Evolutionary conservation across 2,329 filamentous ascomycete genomes (phyloP), one percentile per base, ranked within the genome.

Genomic region (Furcasterigmium furcatum): DNA sequence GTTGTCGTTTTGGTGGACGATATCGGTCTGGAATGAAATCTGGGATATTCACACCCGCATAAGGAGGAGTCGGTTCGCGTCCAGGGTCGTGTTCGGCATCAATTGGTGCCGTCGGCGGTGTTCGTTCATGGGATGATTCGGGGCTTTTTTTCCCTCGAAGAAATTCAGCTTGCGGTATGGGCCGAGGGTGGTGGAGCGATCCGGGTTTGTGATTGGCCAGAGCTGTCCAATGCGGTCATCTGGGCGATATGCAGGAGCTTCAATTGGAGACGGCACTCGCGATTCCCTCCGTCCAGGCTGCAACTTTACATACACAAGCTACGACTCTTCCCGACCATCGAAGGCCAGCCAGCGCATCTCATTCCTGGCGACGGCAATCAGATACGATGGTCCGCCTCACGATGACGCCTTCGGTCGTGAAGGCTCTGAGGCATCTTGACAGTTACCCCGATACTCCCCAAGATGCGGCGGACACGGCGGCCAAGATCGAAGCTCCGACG

Each of bases 371-470:
- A n/a, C n/a, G n/a, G n/a, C n/a, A n/a, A n/a, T n/a, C 16, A 4
- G 30, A 34, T 16, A 30, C 5, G 3, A 92, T 92, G 88, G 87
- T 91, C 16, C 73, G 87, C 36, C 80, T 94, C 35, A 88, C 84
- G n/a, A 85, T 90, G 74, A 91, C 87, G 4, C 63, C 78, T 55
- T 71, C 79, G 54, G 80, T 88, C 24, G 79, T 85, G 66, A 80
- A 81, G 61, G 85, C 77, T 1, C 58, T 91, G 10, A 56, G 70
- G 14, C 63, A 55, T 18, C 34, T 18, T 19, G 34, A 36, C n/a
- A n/a, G n/a, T n/a, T n/a, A n/a, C n/a, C n/a, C n/a, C n/a, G n/a
- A n/a, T n/a, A n/a, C n/a, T n/a, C n/a, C n/a, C n/a, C n/a, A n/a
- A n/a, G 9, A 9, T 18, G 16, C 34, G n/a, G 4, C 34, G n/a